Evolutionary conservation across 2,329 filamentous ascomycete species (phyloP), one percentile per base, ranked within the genome.

Genomic region (Fusarium praegraminearum): DNA sequence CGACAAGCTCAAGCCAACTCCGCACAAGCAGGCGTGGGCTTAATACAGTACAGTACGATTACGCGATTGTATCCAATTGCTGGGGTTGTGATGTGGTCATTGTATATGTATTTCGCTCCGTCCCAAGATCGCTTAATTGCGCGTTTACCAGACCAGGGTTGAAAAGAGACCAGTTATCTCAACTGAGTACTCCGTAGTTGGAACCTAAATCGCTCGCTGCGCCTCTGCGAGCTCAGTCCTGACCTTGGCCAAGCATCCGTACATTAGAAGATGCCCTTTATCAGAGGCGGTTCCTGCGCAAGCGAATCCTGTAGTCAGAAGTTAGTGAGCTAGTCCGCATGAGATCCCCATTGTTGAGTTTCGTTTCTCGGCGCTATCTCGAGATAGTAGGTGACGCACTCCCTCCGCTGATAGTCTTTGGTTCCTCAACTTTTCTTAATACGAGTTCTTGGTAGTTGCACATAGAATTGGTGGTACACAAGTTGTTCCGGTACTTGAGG

Each of bases 21-120:
- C 72, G 63, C 64, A 72, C 64, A 57, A 73, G 67, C 73, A 67
- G 69, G 69, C 63, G 73, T 62, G 71, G 67, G 62, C 73, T 72
- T 62, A 61, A 63, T 46, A 28, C 49, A 52, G 24, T 40, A 40
- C 49, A 38, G 24, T 47, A 46, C 24, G 52, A 18, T 22, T 55
- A 35, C 22, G 52, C 58, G 64, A 74, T 62, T 72, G 60, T 51
- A 71, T 47, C 59, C 62, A 69, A 65, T 65, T 64, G 66, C 72
- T 47, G 67, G 72, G 73, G 69, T 53, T 20, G 49, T 53, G 61
- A 53, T 70, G 67, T 67, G 68, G 44, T 67, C 54, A 70, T 72
- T 11, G 49, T 16, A 40, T 51, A 38, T 33, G 13, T 28, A 67
- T 71, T 70, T 74, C 66, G 60, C 70, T 73, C 65, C 69, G 67